Evolutionary conservation across 768 basidiomycete genomes (phyloP), one percentile per base, ranked within the genome.

Genomic region (Boletus pseudopeckii): DNA sequence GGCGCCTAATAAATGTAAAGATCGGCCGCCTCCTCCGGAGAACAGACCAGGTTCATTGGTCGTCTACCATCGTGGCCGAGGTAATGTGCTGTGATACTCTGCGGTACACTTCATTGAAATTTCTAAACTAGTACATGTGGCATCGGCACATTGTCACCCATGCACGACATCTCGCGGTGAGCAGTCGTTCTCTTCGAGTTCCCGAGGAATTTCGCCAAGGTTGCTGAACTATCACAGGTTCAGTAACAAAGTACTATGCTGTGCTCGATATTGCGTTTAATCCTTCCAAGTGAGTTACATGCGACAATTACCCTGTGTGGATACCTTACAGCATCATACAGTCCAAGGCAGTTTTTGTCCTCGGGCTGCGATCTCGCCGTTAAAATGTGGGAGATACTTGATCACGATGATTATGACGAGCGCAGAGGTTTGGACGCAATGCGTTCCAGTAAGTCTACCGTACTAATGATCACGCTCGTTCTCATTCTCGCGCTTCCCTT

Each of bases 251-350:
- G 56, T 72, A 83, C 55, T 84, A 82, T 54, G 72, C 79, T 1
- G 75, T 86, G 0, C 76, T 78, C 45, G 81, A 84, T 53, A 71
- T 84, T 37, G 77, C 77, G 20, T 80, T 83, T 52, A 77, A 81
- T 60, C 80, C 82, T 1, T 59, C 52, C 53, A 72, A 75, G 82
- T 80, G 62, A 53, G 71, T 47, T 43, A 5, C 37, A n/a, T 47
- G 15, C 7, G 7, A 20, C 20, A 18, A 26, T 13, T 45, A 2
- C 34, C 37, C 7, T 24, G 9, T 36, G 22, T 36, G 17, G 10
- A 32, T 38, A n/a, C 55, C 51, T 64, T 20, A 53, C 50, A 52
- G 26, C 48, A 22, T 40, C 42, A 26, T 5, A 20, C 42, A 82
- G 81, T 28, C 59, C 71, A 11, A 65, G 60, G 4, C 64, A 64